These are phyloP conservation scores for Filobasidium wieringae DNA, from an alignment of 768 basidiomycete genomes.

Conservation along the genomic window DNA sequence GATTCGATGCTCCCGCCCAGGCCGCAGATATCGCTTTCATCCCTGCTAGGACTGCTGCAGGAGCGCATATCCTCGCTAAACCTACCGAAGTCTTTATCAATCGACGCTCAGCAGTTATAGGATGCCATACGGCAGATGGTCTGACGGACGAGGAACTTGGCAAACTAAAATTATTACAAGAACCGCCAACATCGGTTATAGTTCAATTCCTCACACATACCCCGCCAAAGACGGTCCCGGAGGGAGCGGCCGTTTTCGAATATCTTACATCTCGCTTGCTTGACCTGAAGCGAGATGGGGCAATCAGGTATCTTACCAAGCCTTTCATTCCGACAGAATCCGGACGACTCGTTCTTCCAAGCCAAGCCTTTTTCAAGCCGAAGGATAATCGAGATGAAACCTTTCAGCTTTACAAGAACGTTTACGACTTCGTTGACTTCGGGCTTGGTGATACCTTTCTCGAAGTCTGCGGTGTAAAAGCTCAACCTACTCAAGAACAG, in stretches of 20 bases:
- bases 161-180: conserved; percentile 58
- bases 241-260: conserved; percentile 58
- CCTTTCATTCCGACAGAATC: conserved; percentile 52
- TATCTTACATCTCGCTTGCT: conserved; percentile 52
- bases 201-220: conserved; percentile 50
- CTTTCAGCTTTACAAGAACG: conserved; percentile 58
- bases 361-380: conserved; percentile 33
- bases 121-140: conserved; percentile 59
- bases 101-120: conserved; percentile 58
- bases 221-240: conserved; percentile 48
- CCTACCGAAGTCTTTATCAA: conserved; percentile 62
- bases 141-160: conserved; percentile 47
- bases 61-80: conserved; percentile 47
- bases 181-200: conserved; percentile 56
- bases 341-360: conserved; percentile 12
- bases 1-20: conserved; percentile 22
- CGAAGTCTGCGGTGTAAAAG: conserved; percentile 71
- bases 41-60: conserved; percentile 53
- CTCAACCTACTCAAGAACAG: conserved; percentile 66
- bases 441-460: conserved; percentile 78
- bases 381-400: conserved; percentile 22
- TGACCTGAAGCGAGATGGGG: conserved; percentile 34
- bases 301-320: conserved; percentile 47
- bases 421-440: conserved; percentile 84
- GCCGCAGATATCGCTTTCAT: conserved; percentile 55